A percentile compares a stretch with the other conserved stretches of the same genome.
Evolutionary conservation across 306 rosid species (phyloP).

Genomic region (Cicer chorassanicum): DNA sequence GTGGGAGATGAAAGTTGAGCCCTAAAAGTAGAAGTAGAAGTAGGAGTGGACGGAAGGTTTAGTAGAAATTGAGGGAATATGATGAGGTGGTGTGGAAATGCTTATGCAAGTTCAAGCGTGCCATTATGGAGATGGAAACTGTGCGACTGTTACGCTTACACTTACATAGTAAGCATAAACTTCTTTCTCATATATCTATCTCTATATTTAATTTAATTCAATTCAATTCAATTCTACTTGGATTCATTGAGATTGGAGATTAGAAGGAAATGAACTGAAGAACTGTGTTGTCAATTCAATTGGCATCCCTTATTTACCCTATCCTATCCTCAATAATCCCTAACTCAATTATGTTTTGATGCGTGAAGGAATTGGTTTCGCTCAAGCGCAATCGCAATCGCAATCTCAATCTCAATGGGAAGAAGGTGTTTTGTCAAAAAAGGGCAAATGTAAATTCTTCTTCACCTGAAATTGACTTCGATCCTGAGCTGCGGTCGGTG

Average conservation of each 20-base stretch:
- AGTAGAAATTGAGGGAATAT: slow-evolving; percentile 20
- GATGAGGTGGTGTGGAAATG: slow-evolving; percentile 22
- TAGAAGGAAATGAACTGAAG: too few relatives aligned
- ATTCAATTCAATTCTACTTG: neutral
- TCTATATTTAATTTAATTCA: neutral
- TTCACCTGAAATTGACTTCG: slow-evolving; percentile 40
- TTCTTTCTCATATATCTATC: neutral
- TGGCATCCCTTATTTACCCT: neutral
- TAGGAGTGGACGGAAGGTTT: slow-evolving; percentile 2
- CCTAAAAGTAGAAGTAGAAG: slow-evolving; percentile 5
- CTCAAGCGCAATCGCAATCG: neutral
- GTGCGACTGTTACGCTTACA: neutral
- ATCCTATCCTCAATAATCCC: neutral
- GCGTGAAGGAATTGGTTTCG: slow-evolving; percentile 11
- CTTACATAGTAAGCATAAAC: neutral
- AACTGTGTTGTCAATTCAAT: neutral
- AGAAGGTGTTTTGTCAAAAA: slow-evolving; percentile 21
- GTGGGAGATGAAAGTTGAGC: neutral
- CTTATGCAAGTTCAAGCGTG: neutral
- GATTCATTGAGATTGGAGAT: too few relatives aligned
- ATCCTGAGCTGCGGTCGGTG: slow-evolving; percentile 75
- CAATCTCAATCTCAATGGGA: neutral
- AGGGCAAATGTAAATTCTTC: slow-evolving; percentile 19
- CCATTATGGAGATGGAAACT: slow-evolving; percentile 2
- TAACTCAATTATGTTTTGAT: too few relatives aligned